Evolutionary conservation across 2,329 filamentous ascomycete species (phyloP).

Genomic region (Penicillium verrucosum): DNA sequence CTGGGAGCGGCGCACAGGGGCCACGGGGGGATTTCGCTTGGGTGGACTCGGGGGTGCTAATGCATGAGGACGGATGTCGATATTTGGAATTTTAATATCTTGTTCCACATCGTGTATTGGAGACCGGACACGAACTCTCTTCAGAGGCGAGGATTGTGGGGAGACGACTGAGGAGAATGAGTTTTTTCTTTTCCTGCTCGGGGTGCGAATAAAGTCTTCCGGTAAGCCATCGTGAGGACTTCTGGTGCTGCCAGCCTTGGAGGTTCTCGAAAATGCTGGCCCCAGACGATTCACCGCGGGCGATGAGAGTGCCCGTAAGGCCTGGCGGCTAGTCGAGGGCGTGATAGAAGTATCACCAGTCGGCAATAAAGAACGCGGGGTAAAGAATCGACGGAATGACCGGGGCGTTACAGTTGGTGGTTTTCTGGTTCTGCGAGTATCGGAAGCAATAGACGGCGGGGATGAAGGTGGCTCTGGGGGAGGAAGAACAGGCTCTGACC

Average conservation of each 20-base stretch:
- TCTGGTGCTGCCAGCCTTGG: slow-evolving; percentile 31
- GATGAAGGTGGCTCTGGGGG: slow-evolving; percentile 40
- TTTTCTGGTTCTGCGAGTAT: slow-evolving; percentile 42
- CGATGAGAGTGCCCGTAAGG: slow-evolving; percentile 43
- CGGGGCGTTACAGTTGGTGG: slow-evolving; percentile 50
- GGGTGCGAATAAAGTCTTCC: slow-evolving; percentile 34
- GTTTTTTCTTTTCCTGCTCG: slow-evolving; percentile 47
- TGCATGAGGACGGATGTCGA: slow-evolving; percentile 23
- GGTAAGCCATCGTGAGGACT: slow-evolving; percentile 27
- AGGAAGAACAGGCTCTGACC: slow-evolving; percentile 36
- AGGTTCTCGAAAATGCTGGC: slow-evolving; percentile 41
- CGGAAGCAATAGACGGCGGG: slow-evolving; percentile 41
- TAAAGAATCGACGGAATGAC: slow-evolving; percentile 51
- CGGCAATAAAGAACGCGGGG: slow-evolving; percentile 45
- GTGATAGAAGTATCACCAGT: slow-evolving; percentile 32
- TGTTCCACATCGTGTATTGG: slow-evolving; percentile 32
- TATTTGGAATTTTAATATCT: slow-evolving; percentile 27
- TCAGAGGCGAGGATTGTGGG: slow-evolving; percentile 49
- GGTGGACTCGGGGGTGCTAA: slow-evolving; percentile 13
- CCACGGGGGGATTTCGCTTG: slow-evolving; percentile 26
- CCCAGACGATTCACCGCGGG: slow-evolving; percentile 44
- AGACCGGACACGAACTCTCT: slow-evolving; percentile 38
- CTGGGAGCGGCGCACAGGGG: slow-evolving; percentile 37
- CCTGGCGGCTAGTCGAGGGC: slow-evolving; percentile 44
- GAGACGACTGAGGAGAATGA: slow-evolving; percentile 47